Conservation (phyloP, 2,329 filamentous ascomycete species). For the Stemphylium vesicarium region DNA sequence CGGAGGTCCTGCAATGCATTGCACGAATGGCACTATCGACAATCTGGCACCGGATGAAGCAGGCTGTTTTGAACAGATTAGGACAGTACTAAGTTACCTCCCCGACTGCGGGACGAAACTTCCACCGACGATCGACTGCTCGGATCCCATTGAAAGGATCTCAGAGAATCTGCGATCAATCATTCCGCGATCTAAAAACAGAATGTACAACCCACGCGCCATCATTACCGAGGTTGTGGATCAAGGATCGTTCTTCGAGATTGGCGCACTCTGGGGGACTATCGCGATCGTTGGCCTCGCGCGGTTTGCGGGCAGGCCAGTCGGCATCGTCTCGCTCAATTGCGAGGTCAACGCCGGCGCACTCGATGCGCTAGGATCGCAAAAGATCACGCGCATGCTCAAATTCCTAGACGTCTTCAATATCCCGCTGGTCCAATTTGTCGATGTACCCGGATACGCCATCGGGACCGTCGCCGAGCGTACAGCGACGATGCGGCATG, state of each 20-base stretch:
- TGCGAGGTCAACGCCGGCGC: conserved; percentile 67
- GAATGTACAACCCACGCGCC: conserved; percentile 66
- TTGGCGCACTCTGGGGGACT: conserved; percentile 67
- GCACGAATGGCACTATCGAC: conserved; percentile 70
- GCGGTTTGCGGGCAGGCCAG: conserved; percentile 61
- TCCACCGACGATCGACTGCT: conserved; percentile 57
- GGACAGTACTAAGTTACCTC: conserved; percentile 63
- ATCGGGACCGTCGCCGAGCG: conserved; percentile 69
- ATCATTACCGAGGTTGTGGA: conserved; percentile 66
- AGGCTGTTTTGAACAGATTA: conserved; percentile 67
- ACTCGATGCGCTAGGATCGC: conserved; percentile 65
- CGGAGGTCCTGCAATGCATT: conserved; percentile 67
- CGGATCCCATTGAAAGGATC: conserved; percentile 59
- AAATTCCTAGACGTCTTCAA: conserved; percentile 72
- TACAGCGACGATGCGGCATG: conserved; percentile 69
- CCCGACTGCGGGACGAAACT: conserved; percentile 63
- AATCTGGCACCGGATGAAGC: conserved; percentile 66
- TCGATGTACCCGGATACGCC: conserved; percentile 67
- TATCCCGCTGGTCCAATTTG: conserved; percentile 67
- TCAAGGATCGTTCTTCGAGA: conserved; percentile 65
- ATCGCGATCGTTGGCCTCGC: conserved; percentile 68
- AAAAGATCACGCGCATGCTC: conserved; percentile 66
- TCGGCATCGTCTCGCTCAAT: conserved; percentile 66
- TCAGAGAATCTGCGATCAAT: conserved; percentile 60
- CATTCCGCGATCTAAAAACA: conserved; percentile 62